These are phyloP conservation scores for Myxozyma mucilagina DNA, from an alignment of 805 yeast genomes.

Conservation along the genomic window DNA sequence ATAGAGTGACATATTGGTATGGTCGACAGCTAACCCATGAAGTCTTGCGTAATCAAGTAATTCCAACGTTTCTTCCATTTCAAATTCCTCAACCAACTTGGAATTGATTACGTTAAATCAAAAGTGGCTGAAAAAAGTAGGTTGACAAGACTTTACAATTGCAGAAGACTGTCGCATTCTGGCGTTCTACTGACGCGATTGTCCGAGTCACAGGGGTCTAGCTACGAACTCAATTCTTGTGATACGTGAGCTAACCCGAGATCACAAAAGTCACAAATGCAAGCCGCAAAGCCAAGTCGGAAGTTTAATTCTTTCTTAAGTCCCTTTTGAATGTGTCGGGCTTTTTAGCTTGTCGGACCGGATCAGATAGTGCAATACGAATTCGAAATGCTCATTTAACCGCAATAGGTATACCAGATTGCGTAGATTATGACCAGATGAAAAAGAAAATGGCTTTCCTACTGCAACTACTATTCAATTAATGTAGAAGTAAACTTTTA, in stretches of 20 bases:
- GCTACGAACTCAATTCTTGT: neutral
- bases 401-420: no score
- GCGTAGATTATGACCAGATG: no score
- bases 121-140: neutral
- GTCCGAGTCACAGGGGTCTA: neutral
- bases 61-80: neutral
- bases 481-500: no score
- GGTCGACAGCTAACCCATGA: neutral
- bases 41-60: neutral
- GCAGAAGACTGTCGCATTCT: no score
- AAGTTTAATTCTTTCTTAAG: neutral
- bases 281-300: neutral
- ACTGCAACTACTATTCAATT: no score
- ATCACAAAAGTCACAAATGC: slow-evolving; percentile 1
- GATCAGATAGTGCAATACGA: no score
- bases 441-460: no score
- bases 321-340: no score
- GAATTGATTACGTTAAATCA: neutral
- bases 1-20: neutral
- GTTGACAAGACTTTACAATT: neutral
- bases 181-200: neutral
- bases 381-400: no score
- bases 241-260: slow-evolving; percentile 3
- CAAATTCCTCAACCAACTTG: neutral
- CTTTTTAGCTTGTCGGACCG: no score